Evolutionary conservation across 768 basidiomycete species (phyloP), one percentile per base, ranked within the genome.

Genomic region (Hericium erinaceus): DNA sequence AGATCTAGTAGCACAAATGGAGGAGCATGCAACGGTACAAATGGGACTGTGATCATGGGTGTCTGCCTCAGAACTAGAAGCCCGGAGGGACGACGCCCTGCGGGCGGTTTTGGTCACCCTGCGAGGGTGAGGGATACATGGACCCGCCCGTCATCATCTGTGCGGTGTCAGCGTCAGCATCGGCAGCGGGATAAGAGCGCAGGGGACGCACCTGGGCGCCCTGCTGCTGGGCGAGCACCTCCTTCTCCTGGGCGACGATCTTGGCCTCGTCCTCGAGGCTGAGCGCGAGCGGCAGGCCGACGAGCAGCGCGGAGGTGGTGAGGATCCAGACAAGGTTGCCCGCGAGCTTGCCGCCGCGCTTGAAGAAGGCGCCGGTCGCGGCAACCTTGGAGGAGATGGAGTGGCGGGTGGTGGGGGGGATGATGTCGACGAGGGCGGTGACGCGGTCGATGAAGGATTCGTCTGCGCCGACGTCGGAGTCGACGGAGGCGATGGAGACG

Each of bases 261-360:
- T 94, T 93, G 55, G 91, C 88, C 75, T 99, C 97, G 73, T 97
- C 95, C 73, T 99, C 97, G 65, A 98, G 78, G 60, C 85, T 87
- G 64, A 98, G 79, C 4, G 95, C 93, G 60, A 98, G 78, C 38
- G 97, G 97, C 40, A 99, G 77, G 13, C 92, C 97, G 52, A 99
- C 87, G 62, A 99, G 82, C 56, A 99, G 77, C 1, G 95, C 94
- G 48, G 88, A 91, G 9, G 95, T 98, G 56, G 92, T 94, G 68
- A 98, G 76, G 60, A 97, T 80, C 97, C 97, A 99, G 57, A 95
- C 89, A 64, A 93, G 73, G 70, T 89, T 94, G 13, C 97, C 95
- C 38, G 84, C 80, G 53, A 89, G 64, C 73, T 84, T 89, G 51
- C 83, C 78, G 7, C 82, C 77, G 58, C 80, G 81, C 67, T 83